Conservation (phyloP, 805 yeast species). For the Myxozyma sirexii region DNA sequence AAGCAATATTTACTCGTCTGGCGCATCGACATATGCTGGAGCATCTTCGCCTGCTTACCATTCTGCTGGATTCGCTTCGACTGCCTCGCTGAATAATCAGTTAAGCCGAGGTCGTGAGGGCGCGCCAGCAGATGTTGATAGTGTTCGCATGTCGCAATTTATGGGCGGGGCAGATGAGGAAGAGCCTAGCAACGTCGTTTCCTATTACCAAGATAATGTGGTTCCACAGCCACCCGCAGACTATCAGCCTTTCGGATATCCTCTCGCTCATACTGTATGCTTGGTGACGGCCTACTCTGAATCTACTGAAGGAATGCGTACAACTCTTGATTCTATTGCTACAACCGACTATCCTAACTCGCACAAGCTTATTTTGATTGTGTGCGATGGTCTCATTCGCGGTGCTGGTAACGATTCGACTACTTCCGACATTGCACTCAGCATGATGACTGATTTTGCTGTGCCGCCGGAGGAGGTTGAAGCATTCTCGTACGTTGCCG, state of each 20-base stretch:
- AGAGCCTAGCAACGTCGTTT: not conserved
- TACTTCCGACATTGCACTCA: constrained; percentile 87
- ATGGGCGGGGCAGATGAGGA: constrained; percentile 17
- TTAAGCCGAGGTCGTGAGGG: constrained; percentile 27
- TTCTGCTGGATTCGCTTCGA: constrained; percentile 7
- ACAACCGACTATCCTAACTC: constrained; percentile 95
- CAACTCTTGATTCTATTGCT: constrained; percentile 89
- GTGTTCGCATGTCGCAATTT: constrained; percentile 18
- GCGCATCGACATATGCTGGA: constrained; percentile 15
- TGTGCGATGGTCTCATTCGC: constrained; percentile 93
- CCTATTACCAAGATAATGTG: constrained; percentile 62
- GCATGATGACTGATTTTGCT: constrained; percentile 81
- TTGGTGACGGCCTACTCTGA: constrained; percentile 95
- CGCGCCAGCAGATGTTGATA: constrained; percentile 23
- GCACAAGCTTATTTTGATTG: constrained; percentile 79
- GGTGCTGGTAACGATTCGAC: constrained; percentile 88
- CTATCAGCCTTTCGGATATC: constrained; percentile 82
- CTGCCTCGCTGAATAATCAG: constrained; percentile 11
- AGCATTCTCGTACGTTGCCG: constrained; percentile 90
- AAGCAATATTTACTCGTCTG: constrained; percentile 11
- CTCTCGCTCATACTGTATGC: constrained; percentile 73
- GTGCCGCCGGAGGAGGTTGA: constrained; percentile 73
- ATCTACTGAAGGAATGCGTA: constrained; percentile 80
- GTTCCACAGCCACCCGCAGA: constrained; percentile 90
- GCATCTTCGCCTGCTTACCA: constrained; percentile 14